Evolutionary conservation across 2,329 filamentous ascomycete genomes (phyloP).

Genomic region (Pezicula carpinea): DNA sequence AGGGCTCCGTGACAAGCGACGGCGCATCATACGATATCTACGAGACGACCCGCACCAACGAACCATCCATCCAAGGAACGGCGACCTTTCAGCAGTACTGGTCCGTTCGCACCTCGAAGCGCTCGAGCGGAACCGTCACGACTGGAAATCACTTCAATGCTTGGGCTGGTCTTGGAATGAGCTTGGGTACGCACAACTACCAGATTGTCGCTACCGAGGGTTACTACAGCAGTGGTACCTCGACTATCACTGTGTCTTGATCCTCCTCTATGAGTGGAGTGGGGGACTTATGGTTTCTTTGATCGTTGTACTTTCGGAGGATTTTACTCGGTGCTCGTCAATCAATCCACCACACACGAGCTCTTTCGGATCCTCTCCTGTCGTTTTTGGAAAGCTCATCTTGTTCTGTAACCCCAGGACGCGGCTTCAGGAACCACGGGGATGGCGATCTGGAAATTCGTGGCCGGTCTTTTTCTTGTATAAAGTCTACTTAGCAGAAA

Average conservation of each 20-base stretch:
- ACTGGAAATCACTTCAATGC: slow-evolving; percentile 46
- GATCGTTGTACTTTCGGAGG: too few relatives aligned
- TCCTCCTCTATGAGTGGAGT: too few relatives aligned
- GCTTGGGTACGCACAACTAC: slow-evolving; percentile 41
- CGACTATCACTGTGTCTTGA: slow-evolving; percentile 3
- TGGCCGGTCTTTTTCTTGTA: too few relatives aligned
- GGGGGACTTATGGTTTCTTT: too few relatives aligned
- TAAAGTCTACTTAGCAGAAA: too few relatives aligned
- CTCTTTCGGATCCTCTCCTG: too few relatives aligned
- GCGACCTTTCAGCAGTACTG: slow-evolving; percentile 48
- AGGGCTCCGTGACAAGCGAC: slow-evolving; percentile 45
- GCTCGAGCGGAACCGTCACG: slow-evolving; percentile 44
- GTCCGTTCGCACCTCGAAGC: slow-evolving; percentile 45
- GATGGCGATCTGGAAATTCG: too few relatives aligned
- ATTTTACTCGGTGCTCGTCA: too few relatives aligned
- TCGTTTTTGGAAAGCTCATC: too few relatives aligned
- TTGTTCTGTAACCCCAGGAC: too few relatives aligned
- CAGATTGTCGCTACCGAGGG: slow-evolving; percentile 36
- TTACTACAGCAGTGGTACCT: neutral
- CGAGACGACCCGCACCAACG: slow-evolving; percentile 4
- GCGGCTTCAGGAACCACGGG: too few relatives aligned
- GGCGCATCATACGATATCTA: slow-evolving; percentile 47
- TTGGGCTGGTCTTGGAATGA: slow-evolving; percentile 42
- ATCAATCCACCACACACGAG: too few relatives aligned
- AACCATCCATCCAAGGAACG: slow-evolving; percentile 30